Evolutionary conservation across 345 rosid species (phyloP).

Genomic region (Corchorus olitorius): DNA sequence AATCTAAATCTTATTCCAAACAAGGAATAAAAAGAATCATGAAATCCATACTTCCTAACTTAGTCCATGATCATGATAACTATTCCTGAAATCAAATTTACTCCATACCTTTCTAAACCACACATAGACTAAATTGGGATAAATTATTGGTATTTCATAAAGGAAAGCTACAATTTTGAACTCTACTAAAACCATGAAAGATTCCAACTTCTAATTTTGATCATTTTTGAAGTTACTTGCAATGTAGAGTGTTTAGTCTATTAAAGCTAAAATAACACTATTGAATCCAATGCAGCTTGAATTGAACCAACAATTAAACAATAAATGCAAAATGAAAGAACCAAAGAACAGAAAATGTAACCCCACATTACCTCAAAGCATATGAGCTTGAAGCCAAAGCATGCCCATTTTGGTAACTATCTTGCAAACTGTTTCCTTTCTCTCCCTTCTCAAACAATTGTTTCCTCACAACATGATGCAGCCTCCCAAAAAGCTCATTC

Average conservation of each 20-base stretch:
- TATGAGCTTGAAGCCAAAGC: conserved; percentile 6
- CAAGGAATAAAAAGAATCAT: no score
- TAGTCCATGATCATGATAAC: no score
- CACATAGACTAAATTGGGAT: background rate
- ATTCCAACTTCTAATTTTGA: background rate
- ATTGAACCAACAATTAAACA: background rate
- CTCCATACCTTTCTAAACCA: background rate
- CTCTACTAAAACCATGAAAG: background rate
- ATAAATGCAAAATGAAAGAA: background rate
- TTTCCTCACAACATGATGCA: conserved; percentile 52
- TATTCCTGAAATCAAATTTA: background rate
- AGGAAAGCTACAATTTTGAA: background rate
- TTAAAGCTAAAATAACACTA: background rate
- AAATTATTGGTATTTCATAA: background rate
- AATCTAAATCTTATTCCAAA: background rate
- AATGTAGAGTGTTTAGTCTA: background rate
- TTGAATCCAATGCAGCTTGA: background rate
- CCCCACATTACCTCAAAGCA: conserved; percentile 17
- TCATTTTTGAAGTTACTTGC: background rate
- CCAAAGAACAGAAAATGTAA: no score
- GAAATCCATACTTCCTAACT: no score
- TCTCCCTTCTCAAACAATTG: conserved; percentile 32
- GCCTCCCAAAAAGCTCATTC: conserved; percentile 56
- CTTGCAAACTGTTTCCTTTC: background rate
- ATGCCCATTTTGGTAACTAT: conserved; percentile 3